Conservation (phyloP, 2,329 filamentous ascomycete species). For the Nigrospora sphaerica region DNA sequence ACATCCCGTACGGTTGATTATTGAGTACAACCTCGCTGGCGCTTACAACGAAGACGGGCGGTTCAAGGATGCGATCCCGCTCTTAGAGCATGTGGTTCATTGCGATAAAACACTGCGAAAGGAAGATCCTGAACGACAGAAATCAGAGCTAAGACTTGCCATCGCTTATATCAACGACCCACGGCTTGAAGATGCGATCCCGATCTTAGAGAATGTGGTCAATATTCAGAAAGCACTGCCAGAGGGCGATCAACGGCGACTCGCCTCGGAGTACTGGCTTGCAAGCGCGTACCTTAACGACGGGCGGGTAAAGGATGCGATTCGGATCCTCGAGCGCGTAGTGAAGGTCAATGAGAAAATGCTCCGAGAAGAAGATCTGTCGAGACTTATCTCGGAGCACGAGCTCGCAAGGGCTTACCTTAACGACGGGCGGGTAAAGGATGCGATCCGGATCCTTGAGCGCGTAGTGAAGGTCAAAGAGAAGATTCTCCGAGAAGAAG, state of each 20-base stretch:
- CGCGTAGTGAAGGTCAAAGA: background rate
- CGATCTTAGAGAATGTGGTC: conserved; percentile 4
- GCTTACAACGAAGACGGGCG: background rate
- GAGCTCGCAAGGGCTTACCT: background rate
- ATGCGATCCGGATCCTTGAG: conserved; percentile 8
- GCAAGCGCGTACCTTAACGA: conserved; percentile 10
- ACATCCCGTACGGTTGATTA: background rate
- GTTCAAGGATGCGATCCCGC: conserved; percentile 5
- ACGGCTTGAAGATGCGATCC: conserved; percentile 6
- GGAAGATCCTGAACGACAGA: background rate
- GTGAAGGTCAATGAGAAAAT: background rate
- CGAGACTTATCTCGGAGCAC: background rate
- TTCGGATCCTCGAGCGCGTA: conserved; percentile 3
- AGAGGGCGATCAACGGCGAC: background rate
- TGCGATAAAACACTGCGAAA: background rate
- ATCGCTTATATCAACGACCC: background rate
- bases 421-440: background rate
- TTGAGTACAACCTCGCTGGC: background rate
- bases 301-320: conserved; percentile 9
- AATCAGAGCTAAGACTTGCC: background rate
- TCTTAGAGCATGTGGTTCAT: conserved; percentile 3
- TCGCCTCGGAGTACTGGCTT: conserved; percentile 3
- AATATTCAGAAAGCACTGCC: background rate
- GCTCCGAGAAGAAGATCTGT: background rate
- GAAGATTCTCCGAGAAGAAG: background rate